Percentiles rank a stretch among this genome's conserved stretches.
These are phyloP conservation scores for Cardamine chenopodiifolia DNA, from an alignment of 345 rosid genomes.

Conservation along the genomic window DNA sequence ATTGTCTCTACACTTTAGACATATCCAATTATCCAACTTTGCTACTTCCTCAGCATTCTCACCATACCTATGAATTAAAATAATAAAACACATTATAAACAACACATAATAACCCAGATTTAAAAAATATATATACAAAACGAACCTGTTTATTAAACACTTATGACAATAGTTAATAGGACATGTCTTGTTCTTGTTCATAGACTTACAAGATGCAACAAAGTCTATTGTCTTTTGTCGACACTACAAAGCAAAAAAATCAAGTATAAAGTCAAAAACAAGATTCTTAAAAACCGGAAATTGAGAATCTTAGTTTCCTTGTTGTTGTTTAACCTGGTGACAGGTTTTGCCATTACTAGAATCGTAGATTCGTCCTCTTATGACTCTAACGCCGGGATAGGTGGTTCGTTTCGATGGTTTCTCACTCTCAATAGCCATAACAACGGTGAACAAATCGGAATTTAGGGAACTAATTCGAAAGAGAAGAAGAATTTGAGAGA, in stretches of 20 bases:
- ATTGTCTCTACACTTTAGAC: conserved; percentile 28
- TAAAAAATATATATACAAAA: not conserved
- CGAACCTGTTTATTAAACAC: conserved; percentile 46
- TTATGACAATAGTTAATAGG: conserved; percentile 39
- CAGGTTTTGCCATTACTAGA: conserved; percentile 69
- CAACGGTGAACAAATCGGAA: not conserved
- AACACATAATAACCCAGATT: not conserved
- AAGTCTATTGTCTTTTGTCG: conserved; percentile 51
- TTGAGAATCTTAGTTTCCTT: not conserved
- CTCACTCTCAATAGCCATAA: not conserved
- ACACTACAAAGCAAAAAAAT: conserved; percentile 38
- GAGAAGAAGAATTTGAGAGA: not conserved
- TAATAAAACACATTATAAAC: not conserved
- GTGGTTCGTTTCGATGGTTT: not conserved
- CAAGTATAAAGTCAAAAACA: not conserved
- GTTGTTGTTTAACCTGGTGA: conserved; percentile 55
- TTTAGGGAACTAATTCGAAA: not conserved
- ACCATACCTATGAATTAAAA: conserved; percentile 34
- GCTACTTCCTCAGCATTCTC: conserved; percentile 46
- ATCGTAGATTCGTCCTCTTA: conserved; percentile 56
- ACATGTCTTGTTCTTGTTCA: conserved; percentile 34
- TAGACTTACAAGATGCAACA: conserved; percentile 40
- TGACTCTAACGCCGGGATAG: conserved; percentile 43
- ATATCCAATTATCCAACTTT: conserved; percentile 32
- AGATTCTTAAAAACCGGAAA: not conserved